Conservation (phyloP, 1,139 yeast genomes). For the Protomyces pachydermus region DNA sequence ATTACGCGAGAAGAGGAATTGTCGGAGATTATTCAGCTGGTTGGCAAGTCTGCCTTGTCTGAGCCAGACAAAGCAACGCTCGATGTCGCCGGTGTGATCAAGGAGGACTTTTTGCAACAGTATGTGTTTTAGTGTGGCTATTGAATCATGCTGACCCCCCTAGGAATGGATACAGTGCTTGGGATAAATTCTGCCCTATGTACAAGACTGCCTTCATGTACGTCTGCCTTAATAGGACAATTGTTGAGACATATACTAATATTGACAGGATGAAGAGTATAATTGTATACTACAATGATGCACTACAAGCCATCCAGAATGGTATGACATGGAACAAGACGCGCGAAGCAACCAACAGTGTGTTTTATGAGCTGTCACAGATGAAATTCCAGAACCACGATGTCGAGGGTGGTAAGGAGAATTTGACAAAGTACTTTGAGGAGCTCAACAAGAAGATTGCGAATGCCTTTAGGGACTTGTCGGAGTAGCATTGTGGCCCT, state of each 20-base stretch:
- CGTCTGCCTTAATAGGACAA: conserved; percentile 59
- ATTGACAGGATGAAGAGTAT: conserved; percentile 96
- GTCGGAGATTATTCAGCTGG: conserved; percentile 98
- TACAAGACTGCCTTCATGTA: conserved; percentile 96
- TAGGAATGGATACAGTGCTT: conserved; percentile 85
- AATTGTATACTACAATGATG: conserved; percentile 87
- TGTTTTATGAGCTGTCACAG: conserved; percentile 87
- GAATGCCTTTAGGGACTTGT: conserved; percentile 17
- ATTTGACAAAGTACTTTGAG: conserved; percentile 67
- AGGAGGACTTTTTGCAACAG: conserved; percentile 98
- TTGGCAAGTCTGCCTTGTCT: conserved; percentile 95
- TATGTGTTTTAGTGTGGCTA: background rate
- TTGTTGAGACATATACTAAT: conserved; percentile 97
- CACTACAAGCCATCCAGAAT: conserved; percentile 90
- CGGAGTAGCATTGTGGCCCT: background rate
- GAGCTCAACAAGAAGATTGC: conserved; percentile 13
- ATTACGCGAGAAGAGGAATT: conserved; percentile 86
- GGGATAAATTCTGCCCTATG: conserved; percentile 98
- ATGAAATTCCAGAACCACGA: conserved; percentile 95
- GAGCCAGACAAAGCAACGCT: conserved; percentile 94
- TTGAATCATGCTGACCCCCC: background rate
- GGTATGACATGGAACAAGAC: conserved; percentile 84
- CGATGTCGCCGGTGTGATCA: conserved; percentile 84
- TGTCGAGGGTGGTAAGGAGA: conserved; percentile 62
- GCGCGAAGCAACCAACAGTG: conserved; percentile 79